Percentiles rank a stretch among this genome's conserved stretches.
phyloP scores from a whole-genome alignment of 495 filamentous ascomycete genomes.

The Aspergillus ellipticus region DNA sequence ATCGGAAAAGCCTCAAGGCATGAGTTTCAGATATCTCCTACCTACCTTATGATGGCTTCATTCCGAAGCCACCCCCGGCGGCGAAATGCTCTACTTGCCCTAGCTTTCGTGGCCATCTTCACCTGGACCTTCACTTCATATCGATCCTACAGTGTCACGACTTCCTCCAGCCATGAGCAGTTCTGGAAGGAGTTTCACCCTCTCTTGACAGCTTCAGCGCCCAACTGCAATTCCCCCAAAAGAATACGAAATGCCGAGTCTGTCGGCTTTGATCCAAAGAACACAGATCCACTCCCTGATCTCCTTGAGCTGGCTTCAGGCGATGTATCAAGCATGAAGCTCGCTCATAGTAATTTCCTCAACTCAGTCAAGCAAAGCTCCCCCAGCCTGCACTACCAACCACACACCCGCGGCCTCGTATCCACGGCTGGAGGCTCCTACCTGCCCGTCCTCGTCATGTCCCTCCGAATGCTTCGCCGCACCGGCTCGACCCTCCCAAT shows the following conservation, averaged over 20 bases:
- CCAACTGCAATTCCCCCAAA: background rate
- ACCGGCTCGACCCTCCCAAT: slow-evolving; percentile 51
- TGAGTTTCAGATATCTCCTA: background rate
- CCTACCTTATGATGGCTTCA: background rate
- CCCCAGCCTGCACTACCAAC: slow-evolving; percentile 32
- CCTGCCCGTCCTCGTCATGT: slow-evolving; percentile 41
- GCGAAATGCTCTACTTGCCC: background rate
- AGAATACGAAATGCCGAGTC: slow-evolving; percentile 6
- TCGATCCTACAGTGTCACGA: background rate
- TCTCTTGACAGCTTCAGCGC: background rate
- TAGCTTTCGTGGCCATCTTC: background rate
- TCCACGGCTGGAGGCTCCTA: slow-evolving; percentile 34
- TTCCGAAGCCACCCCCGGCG: background rate
- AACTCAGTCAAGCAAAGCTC: slow-evolving; percentile 26
- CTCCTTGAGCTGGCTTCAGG: slow-evolving; percentile 26
- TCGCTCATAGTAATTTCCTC: slow-evolving; percentile 36
- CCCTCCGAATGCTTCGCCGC: slow-evolving; percentile 49
- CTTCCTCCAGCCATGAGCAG: slow-evolving; percentile 1
- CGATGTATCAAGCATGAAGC: slow-evolving; percentile 29
- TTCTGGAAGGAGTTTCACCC: background rate
- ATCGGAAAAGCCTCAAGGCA: background rate
- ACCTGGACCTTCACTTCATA: background rate
- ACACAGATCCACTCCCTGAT: slow-evolving; percentile 25
- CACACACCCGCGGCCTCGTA: slow-evolving; percentile 43
- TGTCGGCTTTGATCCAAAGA: slow-evolving; percentile 19